Percentiles rank a stretch among this genome's conserved stretches.
Conservation (phyloP, 78 protist species). For the Dictyostelium brefeldianum region DNA sequence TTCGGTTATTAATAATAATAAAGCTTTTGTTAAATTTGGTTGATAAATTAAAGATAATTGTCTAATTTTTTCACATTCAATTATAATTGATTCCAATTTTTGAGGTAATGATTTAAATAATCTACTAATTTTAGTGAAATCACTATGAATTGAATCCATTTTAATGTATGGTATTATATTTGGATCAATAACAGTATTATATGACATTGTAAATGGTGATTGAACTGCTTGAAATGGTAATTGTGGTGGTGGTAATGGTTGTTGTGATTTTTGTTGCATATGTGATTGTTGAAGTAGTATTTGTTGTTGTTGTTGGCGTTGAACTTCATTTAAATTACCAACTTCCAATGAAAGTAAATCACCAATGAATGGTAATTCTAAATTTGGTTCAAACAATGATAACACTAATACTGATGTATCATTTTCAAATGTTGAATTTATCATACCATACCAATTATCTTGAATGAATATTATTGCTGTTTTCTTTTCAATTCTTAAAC, state of each 20-base stretch:
- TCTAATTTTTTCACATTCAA: slow-evolving; percentile 63
- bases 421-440: slow-evolving; percentile 25
- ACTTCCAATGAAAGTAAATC: slow-evolving; percentile 25
- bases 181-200: slow-evolving; percentile 7
- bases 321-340: slow-evolving; percentile 18
- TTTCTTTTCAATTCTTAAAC: slow-evolving; percentile 19
- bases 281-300: neutral
- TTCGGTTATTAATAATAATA: slow-evolving; percentile 1
- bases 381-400: slow-evolving; percentile 29
- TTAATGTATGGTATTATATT: slow-evolving; percentile 20
- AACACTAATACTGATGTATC: slow-evolving; percentile 20
- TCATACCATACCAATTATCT: slow-evolving; percentile 56
- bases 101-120: slow-evolving; percentile 25
- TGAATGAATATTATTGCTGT: slow-evolving; percentile 31
- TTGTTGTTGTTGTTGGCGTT: neutral
- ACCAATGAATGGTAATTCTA: neutral
- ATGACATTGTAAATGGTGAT: slow-evolving; percentile 9
- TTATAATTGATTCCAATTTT: slow-evolving; percentile 16
- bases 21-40: slow-evolving; percentile 2
- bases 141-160: slow-evolving; percentile 26
- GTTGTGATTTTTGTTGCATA: slow-evolving; percentile 24
- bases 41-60: slow-evolving; percentile 39
- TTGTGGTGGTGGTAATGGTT: neutral
- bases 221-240: neutral
- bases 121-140: slow-evolving; percentile 23